Base-by-base conservation (phyloP, 305 asterid genomes). In the Rubia occidens region DNA sequence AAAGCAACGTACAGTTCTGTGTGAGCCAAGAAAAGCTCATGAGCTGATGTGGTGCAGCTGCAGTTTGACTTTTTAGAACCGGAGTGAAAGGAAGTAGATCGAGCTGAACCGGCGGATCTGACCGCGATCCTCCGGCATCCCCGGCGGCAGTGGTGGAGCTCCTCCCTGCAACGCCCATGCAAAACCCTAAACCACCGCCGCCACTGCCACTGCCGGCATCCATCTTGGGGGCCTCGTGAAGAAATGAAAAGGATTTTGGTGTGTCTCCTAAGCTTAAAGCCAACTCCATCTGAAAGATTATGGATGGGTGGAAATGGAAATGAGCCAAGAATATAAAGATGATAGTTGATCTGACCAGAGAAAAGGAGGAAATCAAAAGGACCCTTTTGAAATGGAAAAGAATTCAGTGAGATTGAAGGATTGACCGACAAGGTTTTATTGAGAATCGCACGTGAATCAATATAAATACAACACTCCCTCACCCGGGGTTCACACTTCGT, bases 261-360 rank as follows among this genome's bases (percentile, higher is more conserved):
- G 87, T 77, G 26, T 87, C 96, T 0, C 97, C 97, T 66, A 90
- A 76, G 67, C 95, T 90, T 83, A 90, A 75, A 82, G 82, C 95
- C 64, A 90, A 81, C 83, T 90, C 97, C 97, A 90, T 86, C 5
- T 11, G 20, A 26, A 51, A 26, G 17, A 37, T 29, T 8, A 49
- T 18, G 66, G 64, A 63, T 54, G 35, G 44, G 18, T 11, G 11
- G 26, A 24, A 44, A 35, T 9, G 24, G 24, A 24, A 24, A 66
- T 39, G 53, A 49, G 49, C 8, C 63, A 60, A 58, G 63, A 58
- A 17, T 55, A 44, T 75, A 43, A 69, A 75, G 74, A 69, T 20
- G 70, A n/a, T 8, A 5, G 42, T 51, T 18, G 24, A 47, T 62
- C 69, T 11, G 43, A 53, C 56, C 40, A 53, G 56, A 51, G 29